These are phyloP conservation scores for Aspergillus egyptiacus DNA, from an alignment of 495 filamentous ascomycete genomes.

Conservation along the genomic window DNA sequence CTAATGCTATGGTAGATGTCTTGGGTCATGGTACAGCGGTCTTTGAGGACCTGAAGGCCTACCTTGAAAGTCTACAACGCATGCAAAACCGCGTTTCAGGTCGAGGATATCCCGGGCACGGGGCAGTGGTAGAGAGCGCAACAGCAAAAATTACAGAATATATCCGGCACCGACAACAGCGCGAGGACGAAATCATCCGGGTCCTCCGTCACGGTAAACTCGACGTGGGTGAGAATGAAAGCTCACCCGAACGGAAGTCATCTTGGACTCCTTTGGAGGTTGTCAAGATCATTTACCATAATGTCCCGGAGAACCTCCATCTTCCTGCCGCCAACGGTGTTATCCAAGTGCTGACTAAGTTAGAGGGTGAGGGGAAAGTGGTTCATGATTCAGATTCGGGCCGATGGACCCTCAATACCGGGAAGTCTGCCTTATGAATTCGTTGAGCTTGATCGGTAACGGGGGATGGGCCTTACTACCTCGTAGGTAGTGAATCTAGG, in stretches of 20 bases:
- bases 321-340: constrained; percentile 64
- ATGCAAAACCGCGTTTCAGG: constrained; percentile 63
- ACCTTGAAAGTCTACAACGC: constrained; percentile 63
- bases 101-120: constrained; percentile 86
- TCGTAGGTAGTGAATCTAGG: no score
- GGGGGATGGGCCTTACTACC: no score
- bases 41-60: constrained; percentile 74
- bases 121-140: constrained; percentile 64
- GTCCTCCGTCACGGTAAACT: constrained; percentile 48
- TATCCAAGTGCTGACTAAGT: constrained; percentile 61
- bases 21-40: constrained; percentile 90
- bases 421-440: constrained; percentile 28
- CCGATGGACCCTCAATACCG: constrained; percentile 46
- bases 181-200: constrained; percentile 76
- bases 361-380: constrained; percentile 60
- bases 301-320: constrained; percentile 70
- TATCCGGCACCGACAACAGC: constrained; percentile 67
- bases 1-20: constrained; percentile 47
- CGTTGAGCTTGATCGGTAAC: neutral
- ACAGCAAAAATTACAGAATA: constrained; percentile 67
- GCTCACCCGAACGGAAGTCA: constrained; percentile 24
- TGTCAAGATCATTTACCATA: constrained; percentile 77
- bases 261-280: constrained; percentile 70
- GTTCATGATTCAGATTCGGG: constrained; percentile 41
- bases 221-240: constrained; percentile 28